A percentile compares a stretch with the other conserved stretches of the same genome.
Evolutionary conservation across 352 stramenopile genomes (phyloP).

Genomic region (Phytophthora cactorum): DNA sequence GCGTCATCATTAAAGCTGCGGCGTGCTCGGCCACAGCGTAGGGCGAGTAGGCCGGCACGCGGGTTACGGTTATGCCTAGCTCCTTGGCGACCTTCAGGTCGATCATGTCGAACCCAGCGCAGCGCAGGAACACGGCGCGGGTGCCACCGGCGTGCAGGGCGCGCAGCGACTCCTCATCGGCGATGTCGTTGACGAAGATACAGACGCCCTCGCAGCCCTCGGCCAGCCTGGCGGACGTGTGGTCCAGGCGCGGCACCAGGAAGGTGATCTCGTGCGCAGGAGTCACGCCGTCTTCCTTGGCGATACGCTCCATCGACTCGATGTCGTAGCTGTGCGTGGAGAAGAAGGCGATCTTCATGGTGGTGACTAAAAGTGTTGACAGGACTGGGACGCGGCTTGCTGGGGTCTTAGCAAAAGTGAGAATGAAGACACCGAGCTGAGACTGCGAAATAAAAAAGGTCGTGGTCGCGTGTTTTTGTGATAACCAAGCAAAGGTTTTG

Average conservation of each 20-base stretch:
- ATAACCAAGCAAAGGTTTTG: no score
- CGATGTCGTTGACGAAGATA: constrained; percentile 90
- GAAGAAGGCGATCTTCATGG: constrained; percentile 82
- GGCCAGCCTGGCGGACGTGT: constrained; percentile 56
- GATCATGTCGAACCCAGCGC: constrained; percentile 84
- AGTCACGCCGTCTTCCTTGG: constrained; percentile 48
- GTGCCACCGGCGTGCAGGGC: constrained; percentile 54
- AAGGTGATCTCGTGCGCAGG: constrained; percentile 61
- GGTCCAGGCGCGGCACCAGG: constrained; percentile 58
- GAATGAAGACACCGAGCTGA: constrained; percentile 4
- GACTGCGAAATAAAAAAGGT: background rate
- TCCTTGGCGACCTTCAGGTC: constrained; percentile 67
- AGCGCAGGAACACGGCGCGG: constrained; percentile 78
- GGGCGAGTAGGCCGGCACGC: constrained; percentile 80
- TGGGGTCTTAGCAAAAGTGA: constrained; percentile 17
- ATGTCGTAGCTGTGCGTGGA: constrained; percentile 83
- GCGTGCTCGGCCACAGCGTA: constrained; percentile 86
- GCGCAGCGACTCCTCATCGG: constrained; percentile 62
- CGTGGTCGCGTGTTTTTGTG: constrained; percentile 23
- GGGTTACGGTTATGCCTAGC: constrained; percentile 61
- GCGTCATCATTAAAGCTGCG: constrained; percentile 75
- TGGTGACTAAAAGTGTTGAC: background rate
- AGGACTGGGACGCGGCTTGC: constrained; percentile 2
- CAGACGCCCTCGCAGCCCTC: constrained; percentile 67
- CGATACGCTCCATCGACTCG: constrained; percentile 54